Evolutionary conservation across 2,329 filamentous ascomycete genomes (phyloP).

Genomic region (Dactylellina cionopaga): DNA sequence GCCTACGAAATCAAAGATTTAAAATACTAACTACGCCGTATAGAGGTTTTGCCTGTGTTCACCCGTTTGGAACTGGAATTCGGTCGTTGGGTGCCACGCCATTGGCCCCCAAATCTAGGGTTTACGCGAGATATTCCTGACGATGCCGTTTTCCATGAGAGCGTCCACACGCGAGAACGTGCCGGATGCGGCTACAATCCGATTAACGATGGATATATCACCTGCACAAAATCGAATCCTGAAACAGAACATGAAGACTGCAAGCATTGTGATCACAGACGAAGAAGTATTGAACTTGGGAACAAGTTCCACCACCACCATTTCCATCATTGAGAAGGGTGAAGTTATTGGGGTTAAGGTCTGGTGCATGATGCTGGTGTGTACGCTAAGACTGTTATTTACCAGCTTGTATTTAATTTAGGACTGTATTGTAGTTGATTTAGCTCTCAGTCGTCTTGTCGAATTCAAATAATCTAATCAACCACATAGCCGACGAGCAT

Average conservation of each 20-base stretch:
- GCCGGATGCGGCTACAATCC: slow-evolving; percentile 45
- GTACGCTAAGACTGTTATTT: too few relatives aligned
- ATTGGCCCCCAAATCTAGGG: slow-evolving; percentile 60
- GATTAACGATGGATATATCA: slow-evolving; percentile 39
- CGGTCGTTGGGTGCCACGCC: slow-evolving; percentile 59
- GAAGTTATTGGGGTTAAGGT: neutral
- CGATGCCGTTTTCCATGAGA: slow-evolving; percentile 58
- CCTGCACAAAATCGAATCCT: slow-evolving; percentile 23
- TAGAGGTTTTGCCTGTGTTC: slow-evolving; percentile 60
- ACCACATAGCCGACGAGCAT: too few relatives aligned
- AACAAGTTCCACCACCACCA: slow-evolving; percentile 26
- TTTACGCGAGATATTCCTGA: slow-evolving; percentile 59
- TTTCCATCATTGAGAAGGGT: neutral
- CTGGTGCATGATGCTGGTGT: too few relatives aligned
- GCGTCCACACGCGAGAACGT: slow-evolving; percentile 55
- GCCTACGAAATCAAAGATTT: neutral
- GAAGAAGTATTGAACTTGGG: slow-evolving; percentile 40
- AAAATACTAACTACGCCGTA: slow-evolving; percentile 11
- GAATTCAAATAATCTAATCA: too few relatives aligned
- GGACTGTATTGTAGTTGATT: too few relatives aligned
- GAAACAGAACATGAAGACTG: slow-evolving; percentile 47
- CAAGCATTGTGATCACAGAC: slow-evolving; percentile 48
- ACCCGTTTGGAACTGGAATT: slow-evolving; percentile 60
- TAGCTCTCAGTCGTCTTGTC: too few relatives aligned
- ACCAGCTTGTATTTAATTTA: too few relatives aligned